Evolutionary conservation across 2,329 filamentous ascomycete species (phyloP).

Genomic region (Sphaerulina populicola): DNA sequence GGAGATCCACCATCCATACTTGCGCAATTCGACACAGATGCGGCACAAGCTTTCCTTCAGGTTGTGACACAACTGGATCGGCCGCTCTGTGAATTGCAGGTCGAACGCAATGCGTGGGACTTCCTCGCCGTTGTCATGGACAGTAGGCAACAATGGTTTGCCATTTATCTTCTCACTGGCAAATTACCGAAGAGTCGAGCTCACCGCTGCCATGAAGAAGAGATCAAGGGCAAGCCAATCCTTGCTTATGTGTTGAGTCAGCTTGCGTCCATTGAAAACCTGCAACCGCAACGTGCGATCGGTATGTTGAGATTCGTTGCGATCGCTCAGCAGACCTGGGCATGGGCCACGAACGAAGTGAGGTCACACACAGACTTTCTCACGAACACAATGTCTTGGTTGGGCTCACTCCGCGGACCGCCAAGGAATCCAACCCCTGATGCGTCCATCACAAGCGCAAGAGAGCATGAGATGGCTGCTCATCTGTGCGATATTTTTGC

Average conservation of each 20-base stretch:
- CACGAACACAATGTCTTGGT: constrained; percentile 60
- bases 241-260: constrained; percentile 65
- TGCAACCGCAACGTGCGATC: constrained; percentile 59
- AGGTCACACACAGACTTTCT: constrained; percentile 68
- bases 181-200: constrained; percentile 66
- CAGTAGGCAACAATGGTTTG: constrained; percentile 91
- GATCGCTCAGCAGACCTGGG: constrained; percentile 87
- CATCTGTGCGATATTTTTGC: constrained; percentile 80
- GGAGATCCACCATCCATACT: constrained; percentile 90
- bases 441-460: constrained; percentile 27
- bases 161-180: constrained; percentile 83
- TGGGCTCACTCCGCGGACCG: constrained; percentile 51
- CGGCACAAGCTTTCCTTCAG: constrained; percentile 75
- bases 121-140: constrained; percentile 79
- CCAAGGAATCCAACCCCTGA: constrained; percentile 24
- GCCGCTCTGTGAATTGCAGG: constrained; percentile 57
- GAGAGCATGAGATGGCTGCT: constrained; percentile 56
- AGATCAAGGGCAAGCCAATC: constrained; percentile 54
- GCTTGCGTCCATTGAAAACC: constrained; percentile 53
- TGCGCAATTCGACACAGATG: constrained; percentile 73
- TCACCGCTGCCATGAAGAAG: constrained; percentile 44
- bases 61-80: constrained; percentile 68
- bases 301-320: constrained; percentile 80
- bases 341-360: constrained; percentile 79
- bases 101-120: constrained; percentile 68